Conservation (phyloP, 768 basidiomycete species). For the Ramaria rubella region DNA sequence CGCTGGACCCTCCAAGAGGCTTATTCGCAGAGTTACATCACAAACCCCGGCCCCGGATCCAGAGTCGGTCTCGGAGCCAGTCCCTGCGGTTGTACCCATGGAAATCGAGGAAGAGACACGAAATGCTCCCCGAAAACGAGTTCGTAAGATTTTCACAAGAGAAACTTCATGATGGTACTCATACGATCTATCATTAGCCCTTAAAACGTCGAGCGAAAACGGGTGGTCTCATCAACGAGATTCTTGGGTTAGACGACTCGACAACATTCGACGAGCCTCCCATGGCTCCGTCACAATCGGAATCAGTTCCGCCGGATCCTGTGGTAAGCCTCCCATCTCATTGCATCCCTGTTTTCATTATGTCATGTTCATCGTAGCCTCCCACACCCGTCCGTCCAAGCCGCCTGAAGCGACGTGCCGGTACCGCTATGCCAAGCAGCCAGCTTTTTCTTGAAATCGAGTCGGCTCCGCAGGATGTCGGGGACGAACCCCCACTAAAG, state of each 20-base stretch:
- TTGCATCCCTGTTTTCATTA: neutral
- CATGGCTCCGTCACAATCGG: neutral
- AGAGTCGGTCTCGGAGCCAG: no score
- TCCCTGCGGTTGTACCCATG: slow-evolving; percentile 17
- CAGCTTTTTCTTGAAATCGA: slow-evolving; percentile 16
- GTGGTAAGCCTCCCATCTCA: neutral
- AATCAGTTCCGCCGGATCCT: neutral
- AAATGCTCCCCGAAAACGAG: neutral
- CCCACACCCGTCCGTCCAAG: slow-evolving; percentile 1
- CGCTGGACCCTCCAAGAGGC: slow-evolving; percentile 15
- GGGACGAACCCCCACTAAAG: slow-evolving; percentile 53
- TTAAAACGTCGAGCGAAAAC: slow-evolving; percentile 40
- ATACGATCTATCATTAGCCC: slow-evolving; percentile 22
- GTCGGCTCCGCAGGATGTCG: slow-evolving; percentile 12
- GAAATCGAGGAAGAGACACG: slow-evolving; percentile 1
- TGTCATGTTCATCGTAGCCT: slow-evolving; percentile 12
- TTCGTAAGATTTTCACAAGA: neutral
- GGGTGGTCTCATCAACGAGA: slow-evolving; percentile 24
- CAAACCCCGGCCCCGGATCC: slow-evolving; percentile 36
- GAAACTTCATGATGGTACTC: neutral
- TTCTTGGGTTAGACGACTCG: slow-evolving; percentile 42
- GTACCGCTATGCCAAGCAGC: slow-evolving; percentile 22
- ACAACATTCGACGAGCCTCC: slow-evolving; percentile 18
- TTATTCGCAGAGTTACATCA: slow-evolving; percentile 35
- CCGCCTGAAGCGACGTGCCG: slow-evolving; percentile 50